phyloP scores from a whole-genome alignment of 1,139 yeast species.

The Scheffersomyces insectosa region DNA sequence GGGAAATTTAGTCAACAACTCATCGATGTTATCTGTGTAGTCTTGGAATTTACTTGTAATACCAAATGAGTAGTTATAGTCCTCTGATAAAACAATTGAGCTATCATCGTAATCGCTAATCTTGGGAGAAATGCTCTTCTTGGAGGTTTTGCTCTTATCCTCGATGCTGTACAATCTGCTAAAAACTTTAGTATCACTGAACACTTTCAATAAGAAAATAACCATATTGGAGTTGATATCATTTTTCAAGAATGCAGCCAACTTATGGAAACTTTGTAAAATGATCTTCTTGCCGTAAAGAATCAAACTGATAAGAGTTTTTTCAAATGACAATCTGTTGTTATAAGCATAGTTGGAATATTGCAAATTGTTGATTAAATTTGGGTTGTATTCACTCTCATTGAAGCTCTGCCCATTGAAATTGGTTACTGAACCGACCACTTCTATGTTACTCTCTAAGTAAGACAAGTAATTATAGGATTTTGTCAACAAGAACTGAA shows the following conservation, averaged over 20 bases:
- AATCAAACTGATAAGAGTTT: constrained; percentile 32
- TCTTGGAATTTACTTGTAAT: constrained; percentile 37
- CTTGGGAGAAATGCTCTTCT: constrained; percentile 15
- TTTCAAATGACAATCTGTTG: constrained; percentile 25
- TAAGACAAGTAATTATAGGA: constrained; percentile 44
- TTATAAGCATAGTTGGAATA: constrained; percentile 27
- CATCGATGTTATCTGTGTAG: constrained; percentile 23
- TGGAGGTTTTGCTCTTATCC: constrained; percentile 24
- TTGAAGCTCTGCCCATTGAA: constrained; percentile 30
- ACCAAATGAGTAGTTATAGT: constrained; percentile 39
- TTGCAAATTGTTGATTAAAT: constrained; percentile 30
- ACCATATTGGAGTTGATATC: constrained; percentile 46
- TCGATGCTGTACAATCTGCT: constrained; percentile 22
- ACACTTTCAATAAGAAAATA: constrained; percentile 38
- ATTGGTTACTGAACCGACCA: constrained; percentile 35
- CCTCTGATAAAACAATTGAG: constrained; percentile 30
- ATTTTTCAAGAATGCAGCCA: constrained; percentile 31
- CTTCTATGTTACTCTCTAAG: constrained; percentile 41
- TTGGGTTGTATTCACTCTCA: constrained; percentile 32
- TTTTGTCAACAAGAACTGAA: constrained; percentile 44
- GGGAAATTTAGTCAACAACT: constrained; percentile 20
- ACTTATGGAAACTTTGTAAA: constrained; percentile 33
- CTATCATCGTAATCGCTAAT: constrained; percentile 26
- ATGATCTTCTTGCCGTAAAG: constrained; percentile 37
- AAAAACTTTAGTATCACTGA: constrained; percentile 41